Evolutionary conservation across 306 rosid genomes (phyloP).

Genomic region (Begonia peltatifolia): DNA sequence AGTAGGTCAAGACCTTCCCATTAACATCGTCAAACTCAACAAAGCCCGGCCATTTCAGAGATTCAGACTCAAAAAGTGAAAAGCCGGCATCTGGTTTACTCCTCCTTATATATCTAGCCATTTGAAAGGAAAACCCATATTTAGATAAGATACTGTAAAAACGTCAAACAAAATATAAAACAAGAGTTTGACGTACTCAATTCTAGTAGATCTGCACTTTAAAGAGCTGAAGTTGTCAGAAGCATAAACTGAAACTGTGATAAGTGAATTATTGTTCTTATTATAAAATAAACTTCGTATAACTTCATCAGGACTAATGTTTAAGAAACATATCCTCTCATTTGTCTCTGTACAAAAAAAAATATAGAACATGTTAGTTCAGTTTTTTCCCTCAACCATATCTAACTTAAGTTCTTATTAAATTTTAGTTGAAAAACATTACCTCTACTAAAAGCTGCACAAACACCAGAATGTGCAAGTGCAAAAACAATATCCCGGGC

Average conservation of each 20-base stretch:
- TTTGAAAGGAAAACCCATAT: slow-evolving; percentile 1
- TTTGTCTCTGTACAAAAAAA: slow-evolving; percentile 56
- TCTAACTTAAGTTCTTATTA: too few relatives aligned
- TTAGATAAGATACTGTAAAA: slow-evolving; percentile 8
- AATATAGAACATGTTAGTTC: neutral
- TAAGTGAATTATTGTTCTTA: slow-evolving; percentile 84
- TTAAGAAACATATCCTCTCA: slow-evolving; percentile 77
- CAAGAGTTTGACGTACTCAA: slow-evolving; percentile 39
- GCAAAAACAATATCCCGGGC: slow-evolving; percentile 69
- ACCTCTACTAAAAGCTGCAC: slow-evolving; percentile 95
- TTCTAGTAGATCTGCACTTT: slow-evolving; percentile 87
- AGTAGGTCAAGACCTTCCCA: slow-evolving; percentile 83
- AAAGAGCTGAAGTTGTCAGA: slow-evolving; percentile 87
- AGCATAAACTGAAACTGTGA: slow-evolving; percentile 89
- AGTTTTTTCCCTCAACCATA: slow-evolving; percentile 1
- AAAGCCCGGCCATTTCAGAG: slow-evolving; percentile 93
- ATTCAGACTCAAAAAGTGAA: slow-evolving; percentile 81
- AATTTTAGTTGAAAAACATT: neutral
- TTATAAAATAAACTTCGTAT: slow-evolving; percentile 85
- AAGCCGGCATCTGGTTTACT: slow-evolving; percentile 86
- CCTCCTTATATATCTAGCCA: slow-evolving; percentile 61
- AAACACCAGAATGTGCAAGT: slow-evolving; percentile 74
- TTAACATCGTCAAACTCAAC: slow-evolving; percentile 94
- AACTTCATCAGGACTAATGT: slow-evolving; percentile 79
- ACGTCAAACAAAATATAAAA: neutral